A percentile compares a stretch with the other conserved stretches of the same genome.
Evolutionary conservation across 257 asterid genomes (phyloP).

Genomic region (Rauvolfia tetraphylla): DNA sequence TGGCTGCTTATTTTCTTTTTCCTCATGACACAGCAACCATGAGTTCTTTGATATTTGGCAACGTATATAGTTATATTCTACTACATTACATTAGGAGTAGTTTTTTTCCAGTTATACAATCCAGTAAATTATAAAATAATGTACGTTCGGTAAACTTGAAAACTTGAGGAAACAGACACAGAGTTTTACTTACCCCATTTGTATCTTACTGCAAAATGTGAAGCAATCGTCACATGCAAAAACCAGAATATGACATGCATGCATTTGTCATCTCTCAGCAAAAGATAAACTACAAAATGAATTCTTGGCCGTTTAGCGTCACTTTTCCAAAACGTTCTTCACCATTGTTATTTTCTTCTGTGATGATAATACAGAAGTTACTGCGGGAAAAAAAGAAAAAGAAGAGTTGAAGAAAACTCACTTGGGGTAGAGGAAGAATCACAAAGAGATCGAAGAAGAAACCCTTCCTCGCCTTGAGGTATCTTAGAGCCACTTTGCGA

Average conservation of each 20-base stretch:
- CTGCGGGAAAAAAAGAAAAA: too few species aligned
- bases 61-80: too few species aligned
- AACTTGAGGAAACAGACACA: neutral
- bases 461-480: constrained; percentile 53
- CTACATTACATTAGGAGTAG: too few species aligned
- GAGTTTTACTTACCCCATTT: constrained; percentile 21
- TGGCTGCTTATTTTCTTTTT: too few species aligned
- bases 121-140: too few species aligned
- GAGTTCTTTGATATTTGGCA: too few species aligned
- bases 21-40: too few species aligned
- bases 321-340: neutral
- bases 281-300: constrained; percentile 13
- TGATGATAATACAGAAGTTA: neutral
- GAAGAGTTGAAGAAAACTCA: constrained; percentile 8
- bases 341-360: neutral
- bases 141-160: too few species aligned
- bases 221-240: constrained; percentile 33
- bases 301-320: constrained; percentile 30
- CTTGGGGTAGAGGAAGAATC: constrained; percentile 95
- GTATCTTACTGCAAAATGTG: constrained; percentile 21
- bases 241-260: constrained; percentile 34
- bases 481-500: constrained; percentile 35
- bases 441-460: constrained; percentile 79
- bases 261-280: constrained; percentile 35
- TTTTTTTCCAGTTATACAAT: too few species aligned